These are phyloP conservation scores for Phoma sp. DNA, from an alignment of 2,329 filamentous ascomycete genomes.

Conservation along the genomic window DNA sequence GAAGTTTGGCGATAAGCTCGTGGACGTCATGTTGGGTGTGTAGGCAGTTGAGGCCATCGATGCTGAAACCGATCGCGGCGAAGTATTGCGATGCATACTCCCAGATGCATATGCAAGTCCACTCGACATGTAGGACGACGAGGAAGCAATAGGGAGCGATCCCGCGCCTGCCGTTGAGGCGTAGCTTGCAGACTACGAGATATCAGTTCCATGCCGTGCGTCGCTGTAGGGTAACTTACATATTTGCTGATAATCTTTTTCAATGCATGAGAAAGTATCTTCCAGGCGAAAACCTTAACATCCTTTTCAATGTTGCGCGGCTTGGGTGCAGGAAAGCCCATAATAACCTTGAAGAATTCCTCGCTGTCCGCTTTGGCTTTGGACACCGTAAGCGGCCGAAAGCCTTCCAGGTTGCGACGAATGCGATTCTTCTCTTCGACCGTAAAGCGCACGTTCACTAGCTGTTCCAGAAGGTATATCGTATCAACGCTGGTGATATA, in stretches of 20 bases:
- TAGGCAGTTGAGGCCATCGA: slow-evolving; percentile 55
- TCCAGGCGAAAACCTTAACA: slow-evolving; percentile 98
- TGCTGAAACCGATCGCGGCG: slow-evolving; percentile 57
- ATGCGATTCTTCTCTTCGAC: slow-evolving; percentile 99
- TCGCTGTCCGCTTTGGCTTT: slow-evolving; percentile 93
- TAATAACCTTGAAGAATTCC: slow-evolving; percentile 98
- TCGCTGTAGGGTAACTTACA: slow-evolving; percentile 56
- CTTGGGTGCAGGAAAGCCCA: slow-evolving; percentile 95
- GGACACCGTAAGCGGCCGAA: slow-evolving; percentile 89
- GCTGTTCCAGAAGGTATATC: slow-evolving; percentile 89
- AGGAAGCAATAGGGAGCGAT: slow-evolving; percentile 49
- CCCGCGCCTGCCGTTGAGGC: slow-evolving; percentile 67
- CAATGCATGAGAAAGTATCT: slow-evolving; percentile 81
- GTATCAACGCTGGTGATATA: slow-evolving; percentile 97
- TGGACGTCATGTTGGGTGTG: slow-evolving; percentile 51
- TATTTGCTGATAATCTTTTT: slow-evolving; percentile 99
- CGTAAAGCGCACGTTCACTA: slow-evolving; percentile 86
- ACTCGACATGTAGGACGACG: slow-evolving; percentile 47
- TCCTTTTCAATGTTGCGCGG: slow-evolving; percentile 99
- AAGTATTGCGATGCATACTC: slow-evolving; percentile 57
- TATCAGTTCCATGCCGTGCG: slow-evolving; percentile 45
- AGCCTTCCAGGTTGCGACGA: slow-evolving; percentile 91
- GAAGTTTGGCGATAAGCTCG: slow-evolving; percentile 55
- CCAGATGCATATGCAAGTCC: slow-evolving; percentile 57
- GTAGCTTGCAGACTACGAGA: slow-evolving; percentile 69